Evolutionary conservation across 1,284 basidiomycete species (phyloP), one percentile per base, ranked within the genome.

Genomic region (Cutaneotrichosporon dermatis): DNA sequence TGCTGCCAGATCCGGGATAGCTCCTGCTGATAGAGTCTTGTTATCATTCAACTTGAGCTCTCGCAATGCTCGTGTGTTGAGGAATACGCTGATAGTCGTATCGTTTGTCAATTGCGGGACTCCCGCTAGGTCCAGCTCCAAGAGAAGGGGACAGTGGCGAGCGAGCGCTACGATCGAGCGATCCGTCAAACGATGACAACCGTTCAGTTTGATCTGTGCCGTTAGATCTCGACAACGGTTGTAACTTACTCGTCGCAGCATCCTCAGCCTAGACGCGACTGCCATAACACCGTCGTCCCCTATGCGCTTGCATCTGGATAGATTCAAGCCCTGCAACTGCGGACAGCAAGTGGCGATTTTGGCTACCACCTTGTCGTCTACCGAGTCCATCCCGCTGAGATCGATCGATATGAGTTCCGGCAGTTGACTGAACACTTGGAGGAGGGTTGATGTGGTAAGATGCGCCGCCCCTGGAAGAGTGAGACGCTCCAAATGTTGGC

Each of bases 51-150:
- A 82, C 44, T 88, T 85, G 76, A 99, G 85, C 77, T 99, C 96
- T 51, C 96, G 88, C 81, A 99, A 88, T 69, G 92, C 85, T 15
- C 80, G 80, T 2, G 87, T 87, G 68, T 89, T 80, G 13, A 83
- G 81, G 89, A 95, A 96, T 16, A 99, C 83, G 66, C 92, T 86
- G 55, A 91, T 86, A 53, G 93, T 82, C 42, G 90, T 83, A 16
- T 81, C 75, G 72, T 97, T 88, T 10, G 90, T 88, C 70, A 98
- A 83, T 57, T 83, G 82, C 59, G 84, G 83, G 79, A 93, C 94
- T 64, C 86, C 83, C 69, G 92, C 88, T 64, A 99, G 84, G 77
- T 99, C 96, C 66, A 97, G 87, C 78, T 99, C 96, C 56, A 99
- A 84, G 15, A 99, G 83, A 41, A 93, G 83, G 0, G 91, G 89